Percentiles rank a stretch among this genome's conserved stretches.
phyloP scores from a whole-genome alignment of 169 alveolate species.

The Plasmodium inui region DNA sequence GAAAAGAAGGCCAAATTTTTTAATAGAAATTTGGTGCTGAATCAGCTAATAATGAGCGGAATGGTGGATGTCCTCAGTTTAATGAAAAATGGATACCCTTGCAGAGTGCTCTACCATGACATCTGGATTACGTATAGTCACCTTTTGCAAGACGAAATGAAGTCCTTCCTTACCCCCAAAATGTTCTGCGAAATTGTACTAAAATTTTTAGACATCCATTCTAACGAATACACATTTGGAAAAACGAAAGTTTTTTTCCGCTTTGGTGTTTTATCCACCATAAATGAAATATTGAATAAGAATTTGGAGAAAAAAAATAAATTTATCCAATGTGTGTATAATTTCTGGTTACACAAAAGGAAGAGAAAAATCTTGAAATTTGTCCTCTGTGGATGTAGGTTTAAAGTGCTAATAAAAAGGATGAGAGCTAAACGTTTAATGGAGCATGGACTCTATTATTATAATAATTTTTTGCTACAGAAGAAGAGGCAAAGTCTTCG shows the following conservation, averaged over 20 bases:
- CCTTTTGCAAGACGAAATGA: conserved; percentile 73
- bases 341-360: conserved; percentile 67
- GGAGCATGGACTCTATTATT: conserved; percentile 38
- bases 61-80: conserved; percentile 79
- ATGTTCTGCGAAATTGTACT: conserved; percentile 75
- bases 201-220: conserved; percentile 70
- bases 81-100: conserved; percentile 83
- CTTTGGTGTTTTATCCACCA: conserved; percentile 78
- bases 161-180: conserved; percentile 71
- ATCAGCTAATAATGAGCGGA: conserved; percentile 81
- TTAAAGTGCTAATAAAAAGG: conserved; percentile 64
- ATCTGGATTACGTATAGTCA: conserved; percentile 75
- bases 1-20: conserved; percentile 67
- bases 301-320: conserved; percentile 74
- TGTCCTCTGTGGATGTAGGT: conserved; percentile 71
- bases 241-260: conserved; percentile 81
- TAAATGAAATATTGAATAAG: conserved; percentile 78
- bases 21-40: conserved; percentile 77
- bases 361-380: conserved; percentile 36
- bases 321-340: conserved; percentile 74
- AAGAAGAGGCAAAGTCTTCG: conserved; percentile 21
- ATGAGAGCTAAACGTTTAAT: conserved; percentile 44
- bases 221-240: conserved; percentile 79
- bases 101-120: conserved; percentile 78
- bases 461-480: conserved; percentile 38